Evolutionary conservation across 2,329 filamentous ascomycete genomes (phyloP).

Genomic region (Trichoderma citrinoviride): DNA sequence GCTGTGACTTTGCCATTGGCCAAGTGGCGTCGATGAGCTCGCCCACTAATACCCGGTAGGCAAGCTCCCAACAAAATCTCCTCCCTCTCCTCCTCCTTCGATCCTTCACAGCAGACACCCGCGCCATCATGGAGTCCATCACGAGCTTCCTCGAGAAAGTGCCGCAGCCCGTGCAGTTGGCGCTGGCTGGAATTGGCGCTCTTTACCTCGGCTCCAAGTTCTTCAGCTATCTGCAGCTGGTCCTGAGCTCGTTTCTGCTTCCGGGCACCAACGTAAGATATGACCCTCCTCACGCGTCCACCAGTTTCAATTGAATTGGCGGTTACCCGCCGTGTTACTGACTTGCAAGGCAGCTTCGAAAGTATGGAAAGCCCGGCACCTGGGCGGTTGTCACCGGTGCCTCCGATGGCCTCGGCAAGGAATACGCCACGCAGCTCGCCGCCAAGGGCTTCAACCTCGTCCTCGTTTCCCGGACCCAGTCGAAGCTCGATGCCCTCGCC

Average conservation of each 20-base stretch:
- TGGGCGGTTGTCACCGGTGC: constrained; percentile 96
- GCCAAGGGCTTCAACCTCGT: constrained; percentile 91
- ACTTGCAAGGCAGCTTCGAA: constrained; percentile 60
- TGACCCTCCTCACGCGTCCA: neutral
- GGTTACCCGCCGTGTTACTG: neutral
- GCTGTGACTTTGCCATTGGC: neutral
- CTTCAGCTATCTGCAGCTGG: constrained; percentile 57
- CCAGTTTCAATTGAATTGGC: neutral
- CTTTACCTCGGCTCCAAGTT: constrained; percentile 56
- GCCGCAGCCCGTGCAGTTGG: constrained; percentile 42
- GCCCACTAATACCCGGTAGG: constrained; percentile 1
- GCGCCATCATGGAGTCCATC: constrained; percentile 31
- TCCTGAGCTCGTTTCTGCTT: constrained; percentile 68
- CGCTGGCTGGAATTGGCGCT: constrained; percentile 55
- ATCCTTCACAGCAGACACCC: neutral
- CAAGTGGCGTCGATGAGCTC: neutral
- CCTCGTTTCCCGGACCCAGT: constrained; percentile 91
- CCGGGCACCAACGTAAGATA: constrained; percentile 57
- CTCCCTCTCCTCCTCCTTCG: constrained; percentile 1
- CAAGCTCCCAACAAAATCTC: constrained; percentile 8
- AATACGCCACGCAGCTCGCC: constrained; percentile 88
- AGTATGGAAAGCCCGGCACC: constrained; percentile 85
- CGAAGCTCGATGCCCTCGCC: constrained; percentile 79
- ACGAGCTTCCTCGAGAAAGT: constrained; percentile 29
- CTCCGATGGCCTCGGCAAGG: constrained; percentile 94